phyloP scores from a whole-genome alignment of 2,329 filamentous ascomycete species.

The Cercospora zeae-maydis region DNA sequence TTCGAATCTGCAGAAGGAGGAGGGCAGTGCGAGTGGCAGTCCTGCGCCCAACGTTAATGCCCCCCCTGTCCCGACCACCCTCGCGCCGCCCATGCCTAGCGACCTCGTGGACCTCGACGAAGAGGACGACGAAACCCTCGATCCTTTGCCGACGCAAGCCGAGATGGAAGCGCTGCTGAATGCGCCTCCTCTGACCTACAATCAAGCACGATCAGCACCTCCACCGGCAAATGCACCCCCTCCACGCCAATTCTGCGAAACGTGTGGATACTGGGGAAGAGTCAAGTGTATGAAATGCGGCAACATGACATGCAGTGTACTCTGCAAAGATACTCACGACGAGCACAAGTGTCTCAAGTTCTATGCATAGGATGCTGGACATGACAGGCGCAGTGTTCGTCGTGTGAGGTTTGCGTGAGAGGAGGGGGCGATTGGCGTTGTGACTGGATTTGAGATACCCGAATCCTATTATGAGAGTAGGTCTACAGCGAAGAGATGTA shows the following conservation, averaged over 20 bases:
- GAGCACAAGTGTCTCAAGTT: conserved; percentile 65
- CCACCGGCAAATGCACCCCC: conserved; percentile 47
- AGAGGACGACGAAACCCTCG: conserved; percentile 39
- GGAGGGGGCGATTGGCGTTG: background rate
- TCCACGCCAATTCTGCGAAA: conserved; percentile 66
- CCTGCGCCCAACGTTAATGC: conserved; percentile 23
- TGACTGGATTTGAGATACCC: background rate
- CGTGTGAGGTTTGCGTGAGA: background rate
- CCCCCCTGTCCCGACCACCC: conserved; percentile 12
- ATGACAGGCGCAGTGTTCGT: conserved; percentile 5
- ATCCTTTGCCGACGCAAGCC: conserved; percentile 30
- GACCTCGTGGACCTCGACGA: conserved; percentile 40
- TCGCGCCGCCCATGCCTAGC: conserved; percentile 24
- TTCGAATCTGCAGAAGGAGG: conserved; percentile 20
- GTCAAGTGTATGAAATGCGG: conserved; percentile 75
- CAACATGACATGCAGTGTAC: conserved; percentile 70
- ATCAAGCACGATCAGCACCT: conserved; percentile 54
- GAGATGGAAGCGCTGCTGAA: conserved; percentile 63
- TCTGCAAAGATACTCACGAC: conserved; percentile 68
- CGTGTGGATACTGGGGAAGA: conserved; percentile 78
- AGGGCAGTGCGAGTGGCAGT: conserved; percentile 29
- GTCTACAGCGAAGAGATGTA: background rate
- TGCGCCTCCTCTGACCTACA: conserved; percentile 64
- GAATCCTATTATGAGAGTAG: background rate
- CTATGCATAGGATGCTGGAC: conserved; percentile 31